Percentiles rank a stretch among this genome's conserved stretches.
phyloP scores from a whole-genome alignment of 73 alveolate genomes.

The Stentor roeselii region DNA sequence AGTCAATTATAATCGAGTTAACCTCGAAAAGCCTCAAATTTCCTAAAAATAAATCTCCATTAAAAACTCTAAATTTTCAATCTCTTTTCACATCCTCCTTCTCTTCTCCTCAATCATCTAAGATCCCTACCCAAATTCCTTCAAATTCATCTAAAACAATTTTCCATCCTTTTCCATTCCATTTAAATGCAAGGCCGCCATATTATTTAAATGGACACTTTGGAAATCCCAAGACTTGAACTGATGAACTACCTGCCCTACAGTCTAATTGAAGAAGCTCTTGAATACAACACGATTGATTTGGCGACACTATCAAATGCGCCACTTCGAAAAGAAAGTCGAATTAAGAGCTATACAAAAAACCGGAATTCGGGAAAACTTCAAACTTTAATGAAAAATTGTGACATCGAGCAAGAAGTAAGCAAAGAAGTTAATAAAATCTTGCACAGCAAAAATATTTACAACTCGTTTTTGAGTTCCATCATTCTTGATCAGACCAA shows the following conservation, averaged over 20 bases:
- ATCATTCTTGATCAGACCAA: neutral
- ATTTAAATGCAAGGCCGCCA: too few relatives aligned
- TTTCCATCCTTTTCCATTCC: too few relatives aligned
- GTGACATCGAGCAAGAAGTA: conserved; percentile 18
- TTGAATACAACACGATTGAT: conserved; percentile 6
- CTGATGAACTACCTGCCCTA: conserved; percentile 8
- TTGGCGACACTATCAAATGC: neutral
- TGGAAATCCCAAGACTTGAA: neutral
- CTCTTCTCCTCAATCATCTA: too few relatives aligned
- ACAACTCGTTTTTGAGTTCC: neutral
- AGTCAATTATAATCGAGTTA: too few relatives aligned
- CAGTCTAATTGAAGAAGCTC: conserved; percentile 12
- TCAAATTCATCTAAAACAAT: too few relatives aligned
- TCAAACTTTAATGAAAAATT: neutral
- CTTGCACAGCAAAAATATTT: neutral
- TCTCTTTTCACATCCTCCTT: too few relatives aligned
- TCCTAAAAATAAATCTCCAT: too few relatives aligned
- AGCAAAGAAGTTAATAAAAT: neutral
- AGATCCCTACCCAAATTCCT: too few relatives aligned
- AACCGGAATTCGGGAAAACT: neutral
- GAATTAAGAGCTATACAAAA: neutral
- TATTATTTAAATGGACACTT: conserved; percentile 27
- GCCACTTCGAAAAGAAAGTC: neutral
- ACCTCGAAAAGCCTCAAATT: too few relatives aligned
- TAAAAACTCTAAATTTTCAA: too few relatives aligned